Percentiles rank a stretch among this genome's conserved stretches.
These are phyloP conservation scores for Cucumis hystrix DNA, from an alignment of 306 rosid genomes.

Conservation along the genomic window DNA sequence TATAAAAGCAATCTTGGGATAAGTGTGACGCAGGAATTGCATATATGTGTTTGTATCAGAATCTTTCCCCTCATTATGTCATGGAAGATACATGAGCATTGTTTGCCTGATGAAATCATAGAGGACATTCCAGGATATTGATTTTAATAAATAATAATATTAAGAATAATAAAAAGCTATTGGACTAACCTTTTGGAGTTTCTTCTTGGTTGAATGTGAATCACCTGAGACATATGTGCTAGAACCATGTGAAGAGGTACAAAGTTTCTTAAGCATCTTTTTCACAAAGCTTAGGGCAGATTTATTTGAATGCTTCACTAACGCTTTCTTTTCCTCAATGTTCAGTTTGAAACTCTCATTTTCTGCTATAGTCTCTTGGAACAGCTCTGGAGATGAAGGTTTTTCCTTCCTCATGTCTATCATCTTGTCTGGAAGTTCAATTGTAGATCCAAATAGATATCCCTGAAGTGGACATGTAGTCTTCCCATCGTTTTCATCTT, in stretches of 20 bases:
- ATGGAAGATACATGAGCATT: neutral
- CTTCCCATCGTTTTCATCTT: constrained; percentile 46
- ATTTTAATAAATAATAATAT: neutral
- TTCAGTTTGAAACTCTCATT: constrained; percentile 20
- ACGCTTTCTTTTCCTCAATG: constrained; percentile 20
- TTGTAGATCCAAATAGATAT: constrained; percentile 63
- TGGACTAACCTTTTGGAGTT: constrained; percentile 54
- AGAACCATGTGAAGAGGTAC: constrained; percentile 30
- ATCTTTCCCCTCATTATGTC: neutral
- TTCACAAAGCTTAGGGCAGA: constrained; percentile 46
- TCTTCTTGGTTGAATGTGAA: constrained; percentile 36
- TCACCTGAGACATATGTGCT: constrained; percentile 4
- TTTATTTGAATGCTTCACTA: constrained; percentile 25
- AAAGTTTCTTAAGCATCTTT: constrained; percentile 44
- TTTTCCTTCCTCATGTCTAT: constrained; percentile 44
- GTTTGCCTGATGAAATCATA: neutral
- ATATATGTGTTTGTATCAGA: neutral
- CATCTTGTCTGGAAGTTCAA: constrained; percentile 38
- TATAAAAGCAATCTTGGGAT: neutral
- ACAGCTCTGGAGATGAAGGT: constrained; percentile 48
- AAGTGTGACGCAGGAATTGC: neutral
- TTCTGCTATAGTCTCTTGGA: constrained; percentile 40
- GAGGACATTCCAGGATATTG: neutral
- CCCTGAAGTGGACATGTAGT: constrained; percentile 79
- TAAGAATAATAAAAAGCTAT: constrained; percentile 1